Conservation (phyloP, 179 eudicot species). For the Vitellaria paradoxa region DNA sequence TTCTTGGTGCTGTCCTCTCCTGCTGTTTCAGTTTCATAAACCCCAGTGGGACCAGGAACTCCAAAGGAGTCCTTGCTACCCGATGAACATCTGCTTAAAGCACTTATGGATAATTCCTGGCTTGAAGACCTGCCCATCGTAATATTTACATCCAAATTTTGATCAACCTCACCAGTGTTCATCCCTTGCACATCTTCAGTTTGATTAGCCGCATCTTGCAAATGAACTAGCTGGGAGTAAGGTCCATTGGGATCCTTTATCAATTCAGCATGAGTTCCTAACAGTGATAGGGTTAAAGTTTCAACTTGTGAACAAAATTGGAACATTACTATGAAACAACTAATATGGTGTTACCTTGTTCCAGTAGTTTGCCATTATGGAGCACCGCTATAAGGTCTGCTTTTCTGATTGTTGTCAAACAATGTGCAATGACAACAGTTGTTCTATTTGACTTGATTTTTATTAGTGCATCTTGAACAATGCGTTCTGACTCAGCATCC, state of each 20-base stretch:
- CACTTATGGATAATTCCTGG: conserved; percentile 40
- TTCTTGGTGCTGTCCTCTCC: conserved; percentile 19
- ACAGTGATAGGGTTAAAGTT: neutral
- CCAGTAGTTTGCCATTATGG: conserved; percentile 65
- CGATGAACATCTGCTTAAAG: conserved; percentile 50
- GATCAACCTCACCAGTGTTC: conserved; percentile 19
- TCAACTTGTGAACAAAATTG: neutral
- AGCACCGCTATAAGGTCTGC: conserved; percentile 80
- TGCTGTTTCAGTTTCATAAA: conserved; percentile 17
- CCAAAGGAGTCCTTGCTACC: conserved; percentile 47
- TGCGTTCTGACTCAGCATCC: conserved; percentile 81
- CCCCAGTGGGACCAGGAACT: conserved; percentile 32
- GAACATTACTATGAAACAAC: too few relatives aligned
- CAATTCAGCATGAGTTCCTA: conserved; percentile 72
- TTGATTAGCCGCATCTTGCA: conserved; percentile 51
- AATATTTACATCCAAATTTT: conserved; percentile 24
- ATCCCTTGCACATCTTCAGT: conserved; percentile 23
- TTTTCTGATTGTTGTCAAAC: conserved; percentile 71
- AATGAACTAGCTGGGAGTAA: conserved; percentile 63
- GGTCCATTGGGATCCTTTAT: conserved; percentile 64
- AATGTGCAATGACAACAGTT: conserved; percentile 84
- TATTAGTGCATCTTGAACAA: conserved; percentile 80
- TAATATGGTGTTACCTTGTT: conserved; percentile 51
- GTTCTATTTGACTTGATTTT: conserved; percentile 67
- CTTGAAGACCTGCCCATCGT: conserved; percentile 35